These are phyloP conservation scores for Cercospora beticola DNA, from an alignment of 2,329 filamentous ascomycete species.

Conservation along the genomic window DNA sequence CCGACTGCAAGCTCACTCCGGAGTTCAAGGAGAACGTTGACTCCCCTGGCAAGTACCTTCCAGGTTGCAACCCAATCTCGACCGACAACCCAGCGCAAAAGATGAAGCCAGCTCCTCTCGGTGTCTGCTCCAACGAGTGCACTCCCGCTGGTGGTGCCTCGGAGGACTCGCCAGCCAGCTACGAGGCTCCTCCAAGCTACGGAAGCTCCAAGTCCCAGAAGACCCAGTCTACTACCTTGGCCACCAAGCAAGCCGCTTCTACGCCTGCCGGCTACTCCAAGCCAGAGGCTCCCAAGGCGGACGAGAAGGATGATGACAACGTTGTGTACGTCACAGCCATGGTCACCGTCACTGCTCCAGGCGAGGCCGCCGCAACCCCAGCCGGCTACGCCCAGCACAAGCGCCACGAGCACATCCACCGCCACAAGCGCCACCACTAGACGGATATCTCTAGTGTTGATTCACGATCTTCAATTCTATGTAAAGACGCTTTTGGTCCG, in stretches of 20 bases:
- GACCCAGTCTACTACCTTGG: background rate
- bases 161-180: background rate
- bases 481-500: constrained; percentile 1
- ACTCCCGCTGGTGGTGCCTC: constrained; percentile 12
- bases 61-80: constrained; percentile 59
- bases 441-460: background rate
- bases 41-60: constrained; percentile 48
- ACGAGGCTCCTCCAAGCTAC: constrained; percentile 6
- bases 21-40: constrained; percentile 46
- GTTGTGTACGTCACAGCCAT: constrained; percentile 18
- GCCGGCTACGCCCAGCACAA: constrained; percentile 5
- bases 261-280: constrained; percentile 7
- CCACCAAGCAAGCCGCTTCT: constrained; percentile 11
- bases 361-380: constrained; percentile 15
- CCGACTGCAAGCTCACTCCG: constrained; percentile 51
- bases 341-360: constrained; percentile 20
- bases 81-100: constrained; percentile 40
- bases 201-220: background rate
- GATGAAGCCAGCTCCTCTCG: constrained; percentile 24
- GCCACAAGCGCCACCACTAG: constrained; percentile 13
- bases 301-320: constrained; percentile 6
- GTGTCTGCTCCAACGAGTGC: constrained; percentile 23
- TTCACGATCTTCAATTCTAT: constrained; percentile 1
- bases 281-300: background rate
- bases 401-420: constrained; percentile 15